Evolutionary conservation across 139 green algal species (phyloP), one percentile per base, ranked within the genome.

Genomic region (Closterium sp.): DNA sequence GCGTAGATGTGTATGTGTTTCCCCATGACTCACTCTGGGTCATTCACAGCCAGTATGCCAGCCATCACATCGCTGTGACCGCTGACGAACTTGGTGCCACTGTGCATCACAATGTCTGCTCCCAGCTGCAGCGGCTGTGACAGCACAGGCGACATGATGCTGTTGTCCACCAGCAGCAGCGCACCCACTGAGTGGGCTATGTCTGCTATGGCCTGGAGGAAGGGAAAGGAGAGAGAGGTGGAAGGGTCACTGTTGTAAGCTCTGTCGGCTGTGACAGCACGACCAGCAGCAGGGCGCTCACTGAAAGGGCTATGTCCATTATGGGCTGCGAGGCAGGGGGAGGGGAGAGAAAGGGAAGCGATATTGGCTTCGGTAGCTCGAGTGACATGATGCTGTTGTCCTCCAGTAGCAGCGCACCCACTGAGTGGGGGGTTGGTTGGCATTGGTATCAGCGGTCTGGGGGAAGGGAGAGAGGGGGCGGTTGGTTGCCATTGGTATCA

Each of bases 1-100:
- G 45, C 10, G 45, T 19, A 4, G 10, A 19, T 19, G 11, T 19
- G 45, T 70, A 2, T 19, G 45, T 4, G 11, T 70, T 38, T 38
- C 32, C 32, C 4, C 32, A 38, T 38, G 2, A 38, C 38, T 45
- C 38, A 45, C 38, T 92, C 87, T 45, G 94, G 73, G 73, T 90
- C 95, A 28, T 94, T 94, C 5, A 99, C 96, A 4, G 97, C 95
- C 87, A 99, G 96, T 30, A 99, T 93, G 87, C 98, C 98, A 13
- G 96, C 96, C 13, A 97, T 99, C 70, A 99, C 95, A 94, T 99
- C 98, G 0, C 96, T 98, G 92, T 99, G 98, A 7, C 98, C 98
- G 1, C 96, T 96, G 38, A 99, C 97, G 94, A 99, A 99, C 95
- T 99, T 99, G 86, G 98, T 99, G 73, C 96, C 97, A 27, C 95